Evolutionary conservation across 768 basidiomycete species (phyloP).

Genomic region (Russula sp.): DNA sequence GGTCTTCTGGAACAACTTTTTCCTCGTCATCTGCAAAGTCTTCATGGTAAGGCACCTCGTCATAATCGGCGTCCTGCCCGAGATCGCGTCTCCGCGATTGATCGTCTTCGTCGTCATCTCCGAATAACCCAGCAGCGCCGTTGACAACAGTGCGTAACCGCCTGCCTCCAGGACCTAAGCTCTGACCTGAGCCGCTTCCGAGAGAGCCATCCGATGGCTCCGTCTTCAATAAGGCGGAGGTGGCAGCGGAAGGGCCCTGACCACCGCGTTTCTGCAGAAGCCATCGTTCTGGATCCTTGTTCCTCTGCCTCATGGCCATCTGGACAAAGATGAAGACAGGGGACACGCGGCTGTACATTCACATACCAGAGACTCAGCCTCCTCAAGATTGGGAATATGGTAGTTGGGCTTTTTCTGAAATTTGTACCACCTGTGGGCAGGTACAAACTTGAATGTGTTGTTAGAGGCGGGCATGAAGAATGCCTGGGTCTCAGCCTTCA

Average conservation of each 20-base stretch:
- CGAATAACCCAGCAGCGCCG: slow-evolving; percentile 54
- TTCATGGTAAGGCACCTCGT: slow-evolving; percentile 78
- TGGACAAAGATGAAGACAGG: slow-evolving; percentile 29
- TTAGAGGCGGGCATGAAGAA: slow-evolving; percentile 82
- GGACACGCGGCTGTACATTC: slow-evolving; percentile 26
- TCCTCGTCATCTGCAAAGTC: slow-evolving; percentile 88
- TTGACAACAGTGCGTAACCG: slow-evolving; percentile 63
- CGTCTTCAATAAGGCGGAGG: slow-evolving; percentile 63
- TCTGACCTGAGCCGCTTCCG: slow-evolving; percentile 46
- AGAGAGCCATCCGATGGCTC: slow-evolving; percentile 45
- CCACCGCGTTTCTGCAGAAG: slow-evolving; percentile 55
- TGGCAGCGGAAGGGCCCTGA: slow-evolving; percentile 53
- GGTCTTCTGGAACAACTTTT: slow-evolving; percentile 55
- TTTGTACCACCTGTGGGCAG: slow-evolving; percentile 87
- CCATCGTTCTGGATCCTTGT: slow-evolving; percentile 72
- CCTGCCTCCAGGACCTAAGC: slow-evolving; percentile 64
- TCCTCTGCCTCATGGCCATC: slow-evolving; percentile 57
- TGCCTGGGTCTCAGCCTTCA: slow-evolving; percentile 64
- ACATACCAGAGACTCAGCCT: slow-evolving; percentile 61
- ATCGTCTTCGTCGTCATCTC: slow-evolving; percentile 51
- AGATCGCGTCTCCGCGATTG: slow-evolving; percentile 50
- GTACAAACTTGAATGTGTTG: slow-evolving; percentile 82
- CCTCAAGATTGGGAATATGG: slow-evolving; percentile 59
- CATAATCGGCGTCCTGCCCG: slow-evolving; percentile 73
- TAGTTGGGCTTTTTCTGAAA: slow-evolving; percentile 83